Percentiles rank a stretch among this genome's conserved stretches.
Evolutionary conservation across 768 basidiomycete genomes (phyloP).

Genomic region (Lactarius hatsudake): DNA sequence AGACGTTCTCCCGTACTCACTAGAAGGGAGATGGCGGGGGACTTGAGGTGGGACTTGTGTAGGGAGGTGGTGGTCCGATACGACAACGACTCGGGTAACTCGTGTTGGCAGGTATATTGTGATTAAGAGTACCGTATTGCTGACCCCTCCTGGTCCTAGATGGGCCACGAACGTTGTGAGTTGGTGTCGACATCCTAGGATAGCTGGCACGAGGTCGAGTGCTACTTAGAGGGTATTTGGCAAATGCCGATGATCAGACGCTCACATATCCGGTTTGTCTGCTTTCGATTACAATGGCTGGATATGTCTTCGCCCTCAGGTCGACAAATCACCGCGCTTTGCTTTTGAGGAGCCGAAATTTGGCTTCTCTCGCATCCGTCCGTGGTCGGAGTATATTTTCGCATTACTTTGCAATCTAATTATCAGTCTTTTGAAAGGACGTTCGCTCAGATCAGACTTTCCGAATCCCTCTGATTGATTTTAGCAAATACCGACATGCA

Average conservation of each 20-base stretch:
- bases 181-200: background rate
- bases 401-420: background rate
- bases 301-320: slow-evolving; percentile 1
- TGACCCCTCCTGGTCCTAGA: background rate
- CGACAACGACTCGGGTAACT: background rate
- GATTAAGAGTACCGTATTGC: background rate
- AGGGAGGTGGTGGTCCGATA: background rate
- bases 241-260: background rate
- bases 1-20: background rate
- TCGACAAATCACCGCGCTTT: slow-evolving; percentile 5
- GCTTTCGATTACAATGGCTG: background rate
- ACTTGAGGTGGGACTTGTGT: background rate
- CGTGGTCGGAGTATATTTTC: background rate
- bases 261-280: background rate
- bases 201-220: background rate
- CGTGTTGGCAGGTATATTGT: background rate
- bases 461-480: slow-evolving; percentile 67
- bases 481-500: slow-evolving; percentile 59
- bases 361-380: slow-evolving; percentile 8
- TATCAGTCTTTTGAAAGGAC: slow-evolving; percentile 31
- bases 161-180: background rate
- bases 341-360: background rate
- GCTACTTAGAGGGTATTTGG: background rate
- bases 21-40: background rate
- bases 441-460: slow-evolving; percentile 43